Evolutionary conservation across 2,329 filamentous ascomycete species (phyloP).

Genomic region (Colletotrichum lini): DNA sequence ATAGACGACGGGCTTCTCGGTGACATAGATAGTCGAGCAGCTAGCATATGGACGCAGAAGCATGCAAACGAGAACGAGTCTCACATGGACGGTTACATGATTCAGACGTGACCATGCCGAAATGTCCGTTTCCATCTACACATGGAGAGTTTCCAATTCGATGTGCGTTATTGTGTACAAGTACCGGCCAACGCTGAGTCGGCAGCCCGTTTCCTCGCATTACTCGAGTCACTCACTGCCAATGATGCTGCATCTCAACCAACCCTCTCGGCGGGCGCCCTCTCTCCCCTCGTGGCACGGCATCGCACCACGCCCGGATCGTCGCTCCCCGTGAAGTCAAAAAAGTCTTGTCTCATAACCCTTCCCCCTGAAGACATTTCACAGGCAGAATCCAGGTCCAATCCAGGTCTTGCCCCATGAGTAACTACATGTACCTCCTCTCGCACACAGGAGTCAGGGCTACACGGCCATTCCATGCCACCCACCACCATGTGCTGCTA

Average conservation of each 20-base stretch:
- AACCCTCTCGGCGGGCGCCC: not conserved
- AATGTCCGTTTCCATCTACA: not conserved
- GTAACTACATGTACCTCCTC: too few species aligned
- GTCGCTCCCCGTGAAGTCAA: not conserved
- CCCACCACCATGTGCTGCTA: not conserved
- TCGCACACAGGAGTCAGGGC: too few species aligned
- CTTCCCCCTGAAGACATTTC: not conserved
- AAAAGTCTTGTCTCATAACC: not conserved
- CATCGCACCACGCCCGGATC: not conserved
- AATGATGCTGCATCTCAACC: not conserved
- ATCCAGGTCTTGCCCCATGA: too few species aligned
- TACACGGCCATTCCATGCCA: not conserved
- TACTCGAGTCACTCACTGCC: not conserved
- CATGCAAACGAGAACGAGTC: not conserved
- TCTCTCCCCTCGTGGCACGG: conserved; percentile 1
- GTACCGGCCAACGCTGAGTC: not conserved
- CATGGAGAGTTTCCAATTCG: not conserved
- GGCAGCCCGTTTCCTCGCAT: not conserved
- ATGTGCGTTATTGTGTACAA: not conserved
- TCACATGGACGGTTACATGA: not conserved
- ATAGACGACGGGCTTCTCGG: conserved; percentile 5
- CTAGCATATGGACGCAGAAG: not conserved
- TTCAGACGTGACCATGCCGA: not conserved
- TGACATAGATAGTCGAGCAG: not conserved
- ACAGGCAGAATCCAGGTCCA: not conserved